Base-by-base conservation (phyloP, 116 monocot species). In the Posidonia oceanica region DNA sequence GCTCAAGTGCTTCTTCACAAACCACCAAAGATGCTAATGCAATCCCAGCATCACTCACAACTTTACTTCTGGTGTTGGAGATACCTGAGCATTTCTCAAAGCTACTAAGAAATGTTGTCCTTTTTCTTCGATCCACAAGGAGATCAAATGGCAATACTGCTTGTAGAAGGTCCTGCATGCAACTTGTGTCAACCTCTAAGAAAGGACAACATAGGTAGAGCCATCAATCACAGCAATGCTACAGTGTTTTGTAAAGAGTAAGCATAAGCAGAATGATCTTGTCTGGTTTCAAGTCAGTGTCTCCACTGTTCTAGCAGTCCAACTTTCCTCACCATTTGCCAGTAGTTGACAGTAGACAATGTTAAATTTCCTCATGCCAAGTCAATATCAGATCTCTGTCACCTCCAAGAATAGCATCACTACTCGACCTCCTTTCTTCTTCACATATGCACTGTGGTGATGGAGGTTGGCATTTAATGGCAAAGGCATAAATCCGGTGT, bases 91-190 rank as follows among this genome's bases (percentile, higher is more conserved):
- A 72, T 52, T 73, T 78, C 36, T 66, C 76, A 60, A 83, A 71
- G 54, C 78, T 82, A 74, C 80, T 78, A 68, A 96, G 75, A 75
- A 81, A 91, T 55, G 42, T 64, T 57, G 65, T 76, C n/a, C 87
- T 84, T 76, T 87, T 96, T 64, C 78, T 83, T 53, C 91, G 83
- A 83, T 96, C 96, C 72, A 83, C 52, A 78, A 91, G 81, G 39
- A 91, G 73, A 85, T 96, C 96, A 87, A 96, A 96, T 81, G 96
- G 96, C 59, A 91, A 73, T 69, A 91, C 96, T 53, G 89, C 89
- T 74, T 83, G 85, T 76, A 96, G 74, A 64, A 96, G 83, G 75
- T 86, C 86, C 96, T 91, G 82, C 63, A 71, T 6, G 18, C 42
- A 64, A 48, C 48, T 44, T 7, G 44, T 44, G 44, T 44, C 10